Conservation (phyloP, 306 rosid genomes). For the Cucumis cinereus region DNA sequence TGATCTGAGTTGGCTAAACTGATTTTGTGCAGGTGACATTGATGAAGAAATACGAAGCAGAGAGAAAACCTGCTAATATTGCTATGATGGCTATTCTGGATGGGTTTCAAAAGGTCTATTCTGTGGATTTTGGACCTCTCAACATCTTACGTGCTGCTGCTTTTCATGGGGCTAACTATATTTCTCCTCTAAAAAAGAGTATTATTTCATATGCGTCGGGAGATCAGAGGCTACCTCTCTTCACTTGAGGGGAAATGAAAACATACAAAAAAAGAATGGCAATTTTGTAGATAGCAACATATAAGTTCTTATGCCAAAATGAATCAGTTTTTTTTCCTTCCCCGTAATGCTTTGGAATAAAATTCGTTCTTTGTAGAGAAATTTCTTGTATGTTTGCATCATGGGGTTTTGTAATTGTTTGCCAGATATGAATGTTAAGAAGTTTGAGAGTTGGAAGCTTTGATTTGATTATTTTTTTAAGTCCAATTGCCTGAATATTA, state of each 20-base stretch:
- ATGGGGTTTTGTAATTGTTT: too few relatives aligned
- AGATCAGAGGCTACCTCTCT: constrained; percentile 53
- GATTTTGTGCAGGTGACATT: constrained; percentile 39
- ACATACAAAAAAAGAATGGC: not conserved
- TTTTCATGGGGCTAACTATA: constrained; percentile 47
- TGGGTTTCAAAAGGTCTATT: constrained; percentile 75
- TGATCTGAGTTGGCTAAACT: not conserved
- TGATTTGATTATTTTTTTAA: too few relatives aligned
- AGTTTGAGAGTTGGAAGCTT: too few relatives aligned
- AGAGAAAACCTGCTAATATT: constrained; percentile 53
- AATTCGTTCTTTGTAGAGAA: not conserved
- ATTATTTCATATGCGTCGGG: constrained; percentile 92
- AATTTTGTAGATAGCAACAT: constrained; percentile 7
- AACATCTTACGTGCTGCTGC: constrained; percentile 72
- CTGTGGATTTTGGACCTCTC: constrained; percentile 80
- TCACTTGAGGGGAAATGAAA: constrained; percentile 23
- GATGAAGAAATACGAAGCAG: constrained; percentile 70
- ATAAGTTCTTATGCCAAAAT: not conserved
- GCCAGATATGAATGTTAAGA: too few relatives aligned
- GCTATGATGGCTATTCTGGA: constrained; percentile 84
- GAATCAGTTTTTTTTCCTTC: not conserved
- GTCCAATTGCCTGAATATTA: too few relatives aligned
- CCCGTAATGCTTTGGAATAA: not conserved
- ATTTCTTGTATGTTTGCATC: not conserved
- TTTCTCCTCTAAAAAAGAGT: constrained; percentile 69